Conservation (phyloP, 441 rosid genomes). For the Adansonia grandidieri region DNA sequence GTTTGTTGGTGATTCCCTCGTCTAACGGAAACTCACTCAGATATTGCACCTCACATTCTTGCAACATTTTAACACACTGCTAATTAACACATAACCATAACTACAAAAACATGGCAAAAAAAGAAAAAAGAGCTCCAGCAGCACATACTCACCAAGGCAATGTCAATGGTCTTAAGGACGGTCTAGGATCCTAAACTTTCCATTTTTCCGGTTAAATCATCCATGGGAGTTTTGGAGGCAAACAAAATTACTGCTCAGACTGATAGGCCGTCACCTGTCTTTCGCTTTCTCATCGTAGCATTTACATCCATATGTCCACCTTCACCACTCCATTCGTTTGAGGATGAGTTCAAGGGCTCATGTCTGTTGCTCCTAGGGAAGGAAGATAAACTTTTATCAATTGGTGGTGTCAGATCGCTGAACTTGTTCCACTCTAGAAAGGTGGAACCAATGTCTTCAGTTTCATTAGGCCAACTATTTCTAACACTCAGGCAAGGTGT, state of each 20-base stretch:
- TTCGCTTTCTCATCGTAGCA: constrained; percentile 41
- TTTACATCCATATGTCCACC: constrained; percentile 26
- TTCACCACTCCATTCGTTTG: constrained; percentile 29
- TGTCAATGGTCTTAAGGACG: constrained; percentile 32
- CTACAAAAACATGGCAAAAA: background rate
- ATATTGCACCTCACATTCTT: constrained; percentile 39
- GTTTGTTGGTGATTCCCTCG: constrained; percentile 22
- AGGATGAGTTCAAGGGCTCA: constrained; percentile 26
- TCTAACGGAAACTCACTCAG: constrained; percentile 29
- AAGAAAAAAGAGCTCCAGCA: constrained; percentile 26
- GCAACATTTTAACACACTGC: constrained; percentile 29
- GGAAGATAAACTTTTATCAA: constrained; percentile 28
- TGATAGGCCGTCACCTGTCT: constrained; percentile 35
- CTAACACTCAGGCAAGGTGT: constrained; percentile 24
- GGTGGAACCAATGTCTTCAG: constrained; percentile 31
- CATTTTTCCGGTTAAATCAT: constrained; percentile 34
- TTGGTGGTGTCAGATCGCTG: constrained; percentile 32
- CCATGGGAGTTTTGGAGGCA: constrained; percentile 44
- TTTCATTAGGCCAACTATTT: constrained; percentile 22
- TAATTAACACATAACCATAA: constrained; percentile 22
- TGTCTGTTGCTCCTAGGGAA: constrained; percentile 22
- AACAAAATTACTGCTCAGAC: constrained; percentile 39
- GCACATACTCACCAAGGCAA: constrained; percentile 30
- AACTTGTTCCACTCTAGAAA: constrained; percentile 38
- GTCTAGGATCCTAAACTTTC: constrained; percentile 39